Evolutionary conservation across 129 eudicot species (phyloP).

Genomic region (Ambrosia trifida): DNA sequence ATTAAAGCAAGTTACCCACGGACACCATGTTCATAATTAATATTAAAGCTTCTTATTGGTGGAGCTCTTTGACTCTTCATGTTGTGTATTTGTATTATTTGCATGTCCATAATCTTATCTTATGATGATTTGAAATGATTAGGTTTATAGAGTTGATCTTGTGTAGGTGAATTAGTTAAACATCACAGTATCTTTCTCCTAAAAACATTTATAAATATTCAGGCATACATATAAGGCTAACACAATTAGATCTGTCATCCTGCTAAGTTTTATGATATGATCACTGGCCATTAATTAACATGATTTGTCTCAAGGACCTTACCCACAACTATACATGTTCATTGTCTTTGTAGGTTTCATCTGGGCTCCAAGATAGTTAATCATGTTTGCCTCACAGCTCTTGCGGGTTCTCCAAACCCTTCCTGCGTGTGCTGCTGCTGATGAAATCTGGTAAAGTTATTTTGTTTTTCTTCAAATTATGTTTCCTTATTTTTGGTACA

Average conservation of each 20-base stretch:
- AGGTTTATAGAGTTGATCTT: slow-evolving; percentile 15
- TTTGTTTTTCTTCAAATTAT: not conserved
- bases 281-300: not conserved
- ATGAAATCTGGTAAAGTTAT: slow-evolving; percentile 48
- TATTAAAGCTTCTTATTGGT: slow-evolving; percentile 22
- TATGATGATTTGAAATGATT: not conserved
- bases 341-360: not conserved
- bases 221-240: not conserved
- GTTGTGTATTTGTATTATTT: not conserved
- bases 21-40: too few relatives aligned
- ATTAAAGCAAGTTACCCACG: too few relatives aligned
- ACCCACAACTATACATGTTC: not conserved
- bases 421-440: slow-evolving; percentile 38
- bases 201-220: not conserved
- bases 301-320: not conserved
- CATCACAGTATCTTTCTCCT: slow-evolving; percentile 5
- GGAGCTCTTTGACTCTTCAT: slow-evolving; percentile 17
- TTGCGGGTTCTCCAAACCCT: slow-evolving; percentile 53
- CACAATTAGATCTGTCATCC: too few relatives aligned
- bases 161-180: slow-evolving; percentile 22
- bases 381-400: slow-evolving; percentile 67
- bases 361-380: not conserved
- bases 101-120: not conserved
- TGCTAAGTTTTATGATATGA: too few relatives aligned
- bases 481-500: too few relatives aligned